Base-by-base conservation (phyloP, 306 rosid genomes). In the Carpinus fangiana region DNA sequence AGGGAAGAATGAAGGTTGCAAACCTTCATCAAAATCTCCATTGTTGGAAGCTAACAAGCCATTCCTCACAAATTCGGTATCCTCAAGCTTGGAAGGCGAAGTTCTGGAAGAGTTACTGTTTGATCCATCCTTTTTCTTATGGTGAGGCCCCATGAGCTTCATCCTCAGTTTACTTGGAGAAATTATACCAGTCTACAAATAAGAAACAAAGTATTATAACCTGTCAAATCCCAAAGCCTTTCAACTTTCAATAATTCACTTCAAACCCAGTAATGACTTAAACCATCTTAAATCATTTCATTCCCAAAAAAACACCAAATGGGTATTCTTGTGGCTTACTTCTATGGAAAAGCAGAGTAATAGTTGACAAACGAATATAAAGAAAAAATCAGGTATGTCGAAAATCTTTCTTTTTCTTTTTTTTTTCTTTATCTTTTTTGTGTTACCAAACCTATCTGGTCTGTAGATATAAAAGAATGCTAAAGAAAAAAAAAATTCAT, bases 101-200 rank as follows among this genome's bases (percentile, higher is more conserved):
- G 97, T 92, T 88, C 98, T 92, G 20, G 97, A 85, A 61, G 98
- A 94, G 89, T 89, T 92, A 82, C 85, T 81, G 83, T 89, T 92
- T 85, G 98, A 94, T 80, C 95, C 97, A 82, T 89, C 92, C 79
- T 90, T 94, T 86, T 88, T 94, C 51, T 79, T 87, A 53, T 75
- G 73, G 73, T 88, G 97, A 80, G 96, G 81, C 17, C 97, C 97
- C 79, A 90, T 86, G 10, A 92, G 92, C 84, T 94, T 94, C 98
- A 94, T 92, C 84, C 97, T 88, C 28, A 94, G 86, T 79, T 94
- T 94, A 80, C 97, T 92, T 0, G 98, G 98, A 82, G 98, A 94
- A 83, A 94, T 94, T 66, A 94, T 88, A 82, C 97, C 98, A 60
- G 84, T 79, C 98, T 94, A 90, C 84, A 87, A 31, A 20, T 51